Evolutionary conservation across 305 asterid genomes (phyloP).

Genomic region (Ilex paraguariensis): DNA sequence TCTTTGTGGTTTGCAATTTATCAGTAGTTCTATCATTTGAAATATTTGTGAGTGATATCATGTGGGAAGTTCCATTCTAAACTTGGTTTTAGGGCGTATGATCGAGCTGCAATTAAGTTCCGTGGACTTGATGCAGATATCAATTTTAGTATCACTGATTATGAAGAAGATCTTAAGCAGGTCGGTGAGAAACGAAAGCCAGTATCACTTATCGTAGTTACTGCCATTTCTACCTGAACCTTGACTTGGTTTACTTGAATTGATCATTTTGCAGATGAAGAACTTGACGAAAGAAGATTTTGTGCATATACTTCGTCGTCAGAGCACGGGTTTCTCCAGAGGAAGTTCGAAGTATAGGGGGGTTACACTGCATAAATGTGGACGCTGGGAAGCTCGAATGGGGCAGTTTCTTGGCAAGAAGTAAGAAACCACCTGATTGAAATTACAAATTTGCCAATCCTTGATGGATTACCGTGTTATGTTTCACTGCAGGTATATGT

Average conservation of each 20-base stretch:
- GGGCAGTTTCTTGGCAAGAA: conserved; percentile 98
- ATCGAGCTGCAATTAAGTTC: conserved; percentile 89
- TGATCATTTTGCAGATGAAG: conserved; percentile 48
- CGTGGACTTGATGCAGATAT: conserved; percentile 95
- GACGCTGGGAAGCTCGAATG: conserved; percentile 98
- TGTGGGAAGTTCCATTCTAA: background rate
- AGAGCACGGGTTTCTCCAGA: conserved; percentile 83
- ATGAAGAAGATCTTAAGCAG: conserved; percentile 77
- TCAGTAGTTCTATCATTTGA: conserved; percentile 8
- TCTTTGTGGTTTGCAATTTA: background rate
- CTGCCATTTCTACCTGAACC: background rate
- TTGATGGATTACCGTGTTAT: background rate
- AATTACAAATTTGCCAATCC: too few relatives aligned
- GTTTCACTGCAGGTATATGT: conserved; percentile 67
- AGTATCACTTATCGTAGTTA: too few relatives aligned
- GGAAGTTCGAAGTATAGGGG: conserved; percentile 94
- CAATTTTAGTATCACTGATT: conserved; percentile 69
- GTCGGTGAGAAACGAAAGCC: conserved; percentile 22
- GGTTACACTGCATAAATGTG: conserved; percentile 91
- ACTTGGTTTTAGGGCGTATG: conserved; percentile 62
- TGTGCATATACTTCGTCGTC: conserved; percentile 86
- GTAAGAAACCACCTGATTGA: conserved; percentile 29
- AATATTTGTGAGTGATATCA: background rate
- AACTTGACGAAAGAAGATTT: conserved; percentile 85
- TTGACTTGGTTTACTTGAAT: conserved; percentile 12